Conservation (phyloP, 192 early-diverging fungal genomes). For the Endogone sp. region DNA sequence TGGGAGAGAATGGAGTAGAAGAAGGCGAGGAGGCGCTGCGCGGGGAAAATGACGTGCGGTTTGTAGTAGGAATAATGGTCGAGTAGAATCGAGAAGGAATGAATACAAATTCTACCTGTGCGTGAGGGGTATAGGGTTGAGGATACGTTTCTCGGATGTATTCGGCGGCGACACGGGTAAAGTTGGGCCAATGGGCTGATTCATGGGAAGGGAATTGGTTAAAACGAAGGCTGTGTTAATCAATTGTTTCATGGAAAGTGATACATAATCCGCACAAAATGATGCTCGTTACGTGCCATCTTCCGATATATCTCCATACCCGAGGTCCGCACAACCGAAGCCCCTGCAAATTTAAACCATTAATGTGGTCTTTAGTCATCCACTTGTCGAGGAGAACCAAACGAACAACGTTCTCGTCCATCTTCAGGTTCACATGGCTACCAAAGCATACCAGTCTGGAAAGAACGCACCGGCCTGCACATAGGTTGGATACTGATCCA, state of each 20-base stretch:
- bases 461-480: slow-evolving; percentile 54
- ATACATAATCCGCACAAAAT: too few relatives aligned
- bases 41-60: background rate
- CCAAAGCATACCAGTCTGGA: slow-evolving; percentile 57
- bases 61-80: background rate
- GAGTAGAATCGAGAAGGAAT: background rate
- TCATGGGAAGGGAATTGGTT: background rate
- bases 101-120: slow-evolving; percentile 26
- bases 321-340: slow-evolving; percentile 33
- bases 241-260: slow-evolving; percentile 26
- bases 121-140: slow-evolving; percentile 40
- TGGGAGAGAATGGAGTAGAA: slow-evolving; percentile 64
- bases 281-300: background rate
- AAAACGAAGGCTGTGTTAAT: slow-evolving; percentile 72
- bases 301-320: slow-evolving; percentile 30
- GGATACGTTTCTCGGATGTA: slow-evolving; percentile 58
- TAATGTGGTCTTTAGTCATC: background rate
- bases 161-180: slow-evolving; percentile 46
- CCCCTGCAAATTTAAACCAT: slow-evolving; percentile 55
- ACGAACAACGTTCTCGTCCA: too few relatives aligned
- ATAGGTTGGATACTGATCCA: slow-evolving; percentile 12
- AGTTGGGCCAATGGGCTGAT: slow-evolving; percentile 68
- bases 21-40: slow-evolving; percentile 56
- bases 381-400: background rate
- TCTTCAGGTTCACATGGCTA: too few relatives aligned